These are phyloP conservation scores for Graphilbum fragrans DNA, from an alignment of 2,329 filamentous ascomycete species.

Conservation along the genomic window DNA sequence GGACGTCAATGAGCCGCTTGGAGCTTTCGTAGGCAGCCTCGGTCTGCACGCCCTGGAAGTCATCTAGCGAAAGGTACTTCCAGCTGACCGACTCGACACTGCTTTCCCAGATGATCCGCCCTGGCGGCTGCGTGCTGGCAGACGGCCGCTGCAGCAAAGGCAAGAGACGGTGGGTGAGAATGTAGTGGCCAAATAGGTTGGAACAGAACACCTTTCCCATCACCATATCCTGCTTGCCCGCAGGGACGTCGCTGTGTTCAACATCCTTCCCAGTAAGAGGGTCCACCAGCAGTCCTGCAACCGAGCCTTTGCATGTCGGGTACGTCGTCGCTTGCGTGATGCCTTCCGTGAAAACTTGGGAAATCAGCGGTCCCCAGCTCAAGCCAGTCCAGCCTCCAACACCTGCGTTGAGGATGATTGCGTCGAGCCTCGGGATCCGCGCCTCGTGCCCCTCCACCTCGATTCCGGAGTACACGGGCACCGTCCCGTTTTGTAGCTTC, in stretches of 20 bases:
- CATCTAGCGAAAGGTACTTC: conserved; percentile 45
- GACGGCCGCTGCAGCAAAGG: conserved; percentile 51
- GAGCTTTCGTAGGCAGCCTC: conserved; percentile 66
- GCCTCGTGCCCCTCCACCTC: conserved; percentile 11
- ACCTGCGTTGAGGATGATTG: conserved; percentile 75
- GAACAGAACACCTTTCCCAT: conserved; percentile 79
- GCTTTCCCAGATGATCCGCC: conserved; percentile 76
- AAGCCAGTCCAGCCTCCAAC: conserved; percentile 79
- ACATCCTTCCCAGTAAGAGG: conserved; percentile 25
- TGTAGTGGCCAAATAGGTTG: conserved; percentile 91
- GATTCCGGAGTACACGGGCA: conserved; percentile 31
- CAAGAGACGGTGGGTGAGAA: conserved; percentile 70
- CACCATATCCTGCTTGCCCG: conserved; percentile 31
- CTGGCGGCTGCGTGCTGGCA: conserved; percentile 25
- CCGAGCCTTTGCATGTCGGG: conserved; percentile 63
- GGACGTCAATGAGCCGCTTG: conserved; percentile 76
- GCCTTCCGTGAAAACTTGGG: conserved; percentile 42
- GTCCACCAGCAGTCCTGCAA: conserved; percentile 30
- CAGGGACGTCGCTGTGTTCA: conserved; percentile 14
- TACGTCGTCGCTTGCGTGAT: conserved; percentile 59
- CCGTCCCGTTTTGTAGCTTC: conserved; percentile 27
- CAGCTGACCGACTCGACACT: conserved; percentile 55
- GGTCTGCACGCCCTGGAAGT: conserved; percentile 62
- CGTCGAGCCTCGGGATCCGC: conserved; percentile 51
- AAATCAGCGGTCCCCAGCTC: conserved; percentile 50